These are phyloP conservation scores for Coniosporium tulheliwenetii DNA, from an alignment of 2,329 filamentous ascomycete species.

Conservation along the genomic window DNA sequence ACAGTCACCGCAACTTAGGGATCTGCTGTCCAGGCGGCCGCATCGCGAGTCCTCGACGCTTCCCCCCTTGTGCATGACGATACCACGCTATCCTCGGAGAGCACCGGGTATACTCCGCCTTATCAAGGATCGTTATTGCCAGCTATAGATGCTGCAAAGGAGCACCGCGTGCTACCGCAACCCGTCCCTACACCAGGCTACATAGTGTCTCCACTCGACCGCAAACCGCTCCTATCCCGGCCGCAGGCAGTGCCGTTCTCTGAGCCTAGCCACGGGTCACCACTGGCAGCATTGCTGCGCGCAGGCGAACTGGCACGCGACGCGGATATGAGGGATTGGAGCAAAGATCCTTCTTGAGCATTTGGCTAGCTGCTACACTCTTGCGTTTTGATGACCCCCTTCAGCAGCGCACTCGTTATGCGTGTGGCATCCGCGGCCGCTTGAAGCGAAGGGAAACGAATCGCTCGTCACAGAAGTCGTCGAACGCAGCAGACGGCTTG, in stretches of 20 bases:
- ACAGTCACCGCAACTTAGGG: background rate
- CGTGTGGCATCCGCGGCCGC: too few relatives aligned
- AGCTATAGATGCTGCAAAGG: conserved; percentile 15
- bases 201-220: conserved; percentile 16
- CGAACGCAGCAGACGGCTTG: too few relatives aligned
- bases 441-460: too few relatives aligned
- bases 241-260: conserved; percentile 4
- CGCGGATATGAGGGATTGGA: conserved; percentile 14
- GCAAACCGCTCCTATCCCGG: conserved; percentile 6
- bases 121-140: conserved; percentile 7
- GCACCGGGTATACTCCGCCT: conserved; percentile 8
- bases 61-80: conserved; percentile 22
- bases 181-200: conserved; percentile 16
- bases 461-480: too few relatives aligned
- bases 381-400: too few relatives aligned
- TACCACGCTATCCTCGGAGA: conserved; percentile 23
- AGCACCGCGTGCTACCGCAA: conserved; percentile 19
- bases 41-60: conserved; percentile 11
- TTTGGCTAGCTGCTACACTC: too few relatives aligned
- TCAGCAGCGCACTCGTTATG: too few relatives aligned
- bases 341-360: conserved; percentile 4
- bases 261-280: conserved; percentile 12
- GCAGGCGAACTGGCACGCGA: conserved; percentile 21
- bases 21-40: background rate
- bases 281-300: conserved; percentile 19